Percentiles rank a stretch among this genome's conserved stretches.
These are phyloP conservation scores for Aphanomyces euteiches DNA, from an alignment of 352 stramenopile species.

Conservation along the genomic window DNA sequence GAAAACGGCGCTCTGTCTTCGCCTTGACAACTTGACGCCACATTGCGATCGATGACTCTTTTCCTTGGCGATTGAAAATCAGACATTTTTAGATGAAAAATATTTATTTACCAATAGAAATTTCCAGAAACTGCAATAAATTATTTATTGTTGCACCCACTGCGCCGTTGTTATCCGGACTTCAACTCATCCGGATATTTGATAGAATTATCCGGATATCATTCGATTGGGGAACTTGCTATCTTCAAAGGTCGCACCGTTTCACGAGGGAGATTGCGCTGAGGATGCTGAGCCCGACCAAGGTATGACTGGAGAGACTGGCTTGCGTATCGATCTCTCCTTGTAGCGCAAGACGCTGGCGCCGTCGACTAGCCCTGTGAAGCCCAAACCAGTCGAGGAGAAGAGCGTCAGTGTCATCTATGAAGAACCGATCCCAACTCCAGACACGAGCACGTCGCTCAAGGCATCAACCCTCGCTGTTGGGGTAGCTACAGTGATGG, in stretches of 20 bases:
- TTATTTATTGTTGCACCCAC: no score
- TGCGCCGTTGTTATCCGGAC: no score
- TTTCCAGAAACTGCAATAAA: no score
- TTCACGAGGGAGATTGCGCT: not conserved
- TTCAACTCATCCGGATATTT: no score
- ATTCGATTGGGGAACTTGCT: no score
- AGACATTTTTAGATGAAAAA: no score
- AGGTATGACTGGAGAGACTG: constrained; percentile 11
- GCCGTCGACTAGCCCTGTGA: constrained; percentile 61
- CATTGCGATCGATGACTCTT: no score
- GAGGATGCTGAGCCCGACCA: constrained; percentile 24
- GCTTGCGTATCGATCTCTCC: not conserved
- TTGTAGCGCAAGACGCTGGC: constrained; percentile 35
- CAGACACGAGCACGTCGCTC: constrained; percentile 36
- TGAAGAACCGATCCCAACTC: constrained; percentile 33
- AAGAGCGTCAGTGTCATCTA: constrained; percentile 20
- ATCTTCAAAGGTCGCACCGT: constrained; percentile 9
- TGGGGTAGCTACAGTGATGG: constrained; percentile 41
- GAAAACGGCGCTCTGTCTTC: no score
- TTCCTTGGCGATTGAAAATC: no score
- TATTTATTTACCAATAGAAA: no score
- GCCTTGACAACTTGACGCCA: no score
- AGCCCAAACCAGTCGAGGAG: constrained; percentile 51
- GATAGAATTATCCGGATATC: not conserved
- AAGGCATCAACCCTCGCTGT: constrained; percentile 45